Base-by-base conservation (phyloP, 495 filamentous ascomycete genomes). In the Hypoxylon fuscum region DNA sequence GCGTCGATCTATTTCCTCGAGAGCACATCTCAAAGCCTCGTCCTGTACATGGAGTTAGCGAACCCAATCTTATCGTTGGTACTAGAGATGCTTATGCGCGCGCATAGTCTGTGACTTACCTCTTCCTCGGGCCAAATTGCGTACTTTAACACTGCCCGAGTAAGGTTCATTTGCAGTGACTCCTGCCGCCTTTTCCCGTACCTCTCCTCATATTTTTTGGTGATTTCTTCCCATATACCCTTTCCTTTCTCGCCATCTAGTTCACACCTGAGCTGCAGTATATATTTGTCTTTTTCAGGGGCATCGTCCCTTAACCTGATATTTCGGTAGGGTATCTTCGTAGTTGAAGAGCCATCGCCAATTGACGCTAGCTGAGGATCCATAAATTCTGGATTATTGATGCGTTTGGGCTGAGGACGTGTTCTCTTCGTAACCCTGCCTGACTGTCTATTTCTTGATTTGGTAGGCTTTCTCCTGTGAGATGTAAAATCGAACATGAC, bases 191-290 rank as follows among this genome's bases (percentile, higher is more conserved):
- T 77, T 25, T 68, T 64, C 4, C 64, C 64, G 31, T 51, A 77
- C 41, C 66, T 72, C 23, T 74, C 73, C 23, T 76, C 71, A 60
- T 76, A 82, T 37, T 75, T 72, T n/a, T 71, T 69, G 52, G 76
- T 77, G 58, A 81, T 82, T 42, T 76, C 72, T 29, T 80, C 76
- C 79, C 79, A 82, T 76, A 82, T 82, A 1, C 78, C 79, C 65
- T 82, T 80, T 29, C 79, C 79, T 54, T 79, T 80, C 15, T 77
- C 76, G 22, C 70, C 66, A n/a, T 75, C 64, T 55, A 73, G 73
- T 48, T 76, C 64, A 40, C 75, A 79, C 12, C 77, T 70, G 12
- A 79, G 68, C 37, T 77, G 70, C 31, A 81, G 72, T 12, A 82
- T 70, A 46, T 62, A 79, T 22, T 72, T 71, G 60, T 79, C 78